Base-by-base conservation (phyloP, 352 stramenopile species). In the Globisporangium middletonii region DNA sequence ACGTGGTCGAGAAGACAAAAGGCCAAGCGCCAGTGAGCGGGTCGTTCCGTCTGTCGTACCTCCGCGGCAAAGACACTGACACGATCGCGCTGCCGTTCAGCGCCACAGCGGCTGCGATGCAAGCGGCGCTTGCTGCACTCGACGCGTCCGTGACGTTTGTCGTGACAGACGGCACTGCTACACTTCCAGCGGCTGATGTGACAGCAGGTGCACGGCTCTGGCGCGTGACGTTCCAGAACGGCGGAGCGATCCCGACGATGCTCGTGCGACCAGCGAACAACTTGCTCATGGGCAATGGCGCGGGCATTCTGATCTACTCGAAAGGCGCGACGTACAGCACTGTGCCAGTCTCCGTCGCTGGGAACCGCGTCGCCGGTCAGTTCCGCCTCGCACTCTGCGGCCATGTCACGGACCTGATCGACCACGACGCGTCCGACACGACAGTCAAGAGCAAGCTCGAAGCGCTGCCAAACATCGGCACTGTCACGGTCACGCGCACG, bases 401-500 rank as follows among this genome's bases (percentile, higher is more conserved):
- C 0, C 84, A 98, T 61, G 77, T 72, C 0, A 98, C 94, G 9
- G 77, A 86, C 3, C 51, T 18, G 1, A 98, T 99, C 55, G 68
- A 88, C 38, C 95, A 94, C 63, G 97, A 99, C 59, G 85, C 89
- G 8, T 95, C 92, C 1, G 89, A 98, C 47, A 92, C 89, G 48
- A 94, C 86, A 0, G 69, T 99, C 48, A 97, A 98, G 65, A 79
- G 72, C 41, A 74, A 75, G 42, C 65, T 99, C 1, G 89, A 98
- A 67, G 77, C 73, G n/a, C 71, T 99, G 23, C 88, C 92, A 1
- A 98, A 98, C 62, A 65, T 98, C 27, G 95, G 93, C 5, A 85
- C 73, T 3, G 94, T 99, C 1, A 62, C 72, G 26, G 96, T 99
- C 13, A 69, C 68, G 35, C 89, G 91, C 4, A 80, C 65, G 1